These are phyloP conservation scores for Lasiodiplodia hormozganensis DNA, from an alignment of 2,329 filamentous ascomycete species.

Conservation along the genomic window DNA sequence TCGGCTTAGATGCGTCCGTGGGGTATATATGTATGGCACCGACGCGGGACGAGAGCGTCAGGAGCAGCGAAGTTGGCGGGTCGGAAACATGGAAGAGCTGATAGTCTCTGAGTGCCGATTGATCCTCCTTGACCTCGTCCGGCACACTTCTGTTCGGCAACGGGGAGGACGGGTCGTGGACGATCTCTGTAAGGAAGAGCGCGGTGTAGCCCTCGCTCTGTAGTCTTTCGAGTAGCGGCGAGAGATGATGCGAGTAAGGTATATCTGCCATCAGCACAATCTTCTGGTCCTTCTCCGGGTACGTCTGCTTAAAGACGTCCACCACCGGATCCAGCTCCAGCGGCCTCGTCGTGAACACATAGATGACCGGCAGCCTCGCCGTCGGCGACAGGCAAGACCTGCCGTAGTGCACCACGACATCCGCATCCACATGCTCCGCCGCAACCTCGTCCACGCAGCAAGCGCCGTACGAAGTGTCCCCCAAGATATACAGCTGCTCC, in stretches of 20 bases:
- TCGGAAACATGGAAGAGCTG: slow-evolving; percentile 85
- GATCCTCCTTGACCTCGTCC: slow-evolving; percentile 51
- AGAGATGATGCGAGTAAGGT: slow-evolving; percentile 80
- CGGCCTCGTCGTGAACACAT: slow-evolving; percentile 81
- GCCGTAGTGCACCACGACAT: slow-evolving; percentile 94
- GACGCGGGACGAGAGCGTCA: slow-evolving; percentile 86
- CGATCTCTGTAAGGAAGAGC: slow-evolving; percentile 72
- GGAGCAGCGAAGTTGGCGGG: slow-evolving; percentile 80
- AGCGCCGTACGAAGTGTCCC: slow-evolving; percentile 94
- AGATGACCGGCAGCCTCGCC: slow-evolving; percentile 82
- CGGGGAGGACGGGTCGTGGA: slow-evolving; percentile 77
- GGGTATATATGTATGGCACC: slow-evolving; percentile 79
- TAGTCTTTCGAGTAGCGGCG: slow-evolving; percentile 63
- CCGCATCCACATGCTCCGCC: slow-evolving; percentile 88
- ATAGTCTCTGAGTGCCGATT: slow-evolving; percentile 66
- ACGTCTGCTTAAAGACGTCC: slow-evolving; percentile 71
- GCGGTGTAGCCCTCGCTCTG: slow-evolving; percentile 70
- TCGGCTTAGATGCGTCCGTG: slow-evolving; percentile 46
- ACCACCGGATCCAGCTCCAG: slow-evolving; percentile 68
- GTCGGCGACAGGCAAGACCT: slow-evolving; percentile 91
- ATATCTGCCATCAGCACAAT: slow-evolving; percentile 89
- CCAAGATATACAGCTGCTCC: slow-evolving; percentile 78
- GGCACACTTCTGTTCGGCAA: slow-evolving; percentile 85
- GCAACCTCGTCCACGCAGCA: slow-evolving; percentile 98
- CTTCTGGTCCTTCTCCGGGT: slow-evolving; percentile 67